Evolutionary conservation across 2,329 filamentous ascomycete species (phyloP).

Genomic region (Dryadomyces sulphureus): DNA sequence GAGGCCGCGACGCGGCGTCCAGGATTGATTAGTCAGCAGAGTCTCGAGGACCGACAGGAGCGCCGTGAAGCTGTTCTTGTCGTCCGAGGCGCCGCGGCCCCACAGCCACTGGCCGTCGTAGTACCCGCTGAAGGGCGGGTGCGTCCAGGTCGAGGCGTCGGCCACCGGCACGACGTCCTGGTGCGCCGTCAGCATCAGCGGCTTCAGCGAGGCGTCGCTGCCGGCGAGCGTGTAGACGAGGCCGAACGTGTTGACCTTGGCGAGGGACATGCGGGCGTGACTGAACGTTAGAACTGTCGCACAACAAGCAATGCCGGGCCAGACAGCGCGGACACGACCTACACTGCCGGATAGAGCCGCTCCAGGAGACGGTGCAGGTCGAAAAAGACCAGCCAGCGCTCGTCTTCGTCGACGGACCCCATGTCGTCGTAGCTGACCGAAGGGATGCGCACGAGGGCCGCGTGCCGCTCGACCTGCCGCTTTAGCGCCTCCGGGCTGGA

Average conservation of each 20-base stretch:
- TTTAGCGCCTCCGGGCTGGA: constrained; percentile 3
- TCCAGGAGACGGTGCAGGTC: constrained; percentile 35
- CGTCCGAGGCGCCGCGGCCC: constrained; percentile 45
- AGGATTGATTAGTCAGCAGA: constrained; percentile 31
- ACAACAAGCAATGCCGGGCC: constrained; percentile 8
- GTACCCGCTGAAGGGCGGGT: constrained; percentile 43
- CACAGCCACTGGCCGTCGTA: constrained; percentile 45
- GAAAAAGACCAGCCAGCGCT: constrained; percentile 43
- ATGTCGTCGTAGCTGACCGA: constrained; percentile 25
- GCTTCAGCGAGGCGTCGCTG: constrained; percentile 31
- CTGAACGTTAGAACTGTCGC: background rate
- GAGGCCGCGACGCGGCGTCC: constrained; percentile 37
- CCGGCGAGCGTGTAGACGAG: constrained; percentile 44
- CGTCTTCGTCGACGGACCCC: constrained; percentile 36
- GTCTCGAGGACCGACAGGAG: constrained; percentile 40
- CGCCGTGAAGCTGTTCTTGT: constrained; percentile 45
- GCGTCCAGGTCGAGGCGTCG: constrained; percentile 38
- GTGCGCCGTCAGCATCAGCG: constrained; percentile 45
- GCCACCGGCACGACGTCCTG: constrained; percentile 49
- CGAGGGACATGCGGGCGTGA: constrained; percentile 21
- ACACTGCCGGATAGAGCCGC: constrained; percentile 35
- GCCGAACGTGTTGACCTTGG: constrained; percentile 44
- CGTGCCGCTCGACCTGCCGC: constrained; percentile 14
- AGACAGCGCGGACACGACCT: constrained; percentile 14
- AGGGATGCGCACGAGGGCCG: constrained; percentile 18